These are phyloP conservation scores for Apiotrichum laibachii DNA, from an alignment of 1,284 basidiomycete genomes.

Conservation along the genomic window DNA sequence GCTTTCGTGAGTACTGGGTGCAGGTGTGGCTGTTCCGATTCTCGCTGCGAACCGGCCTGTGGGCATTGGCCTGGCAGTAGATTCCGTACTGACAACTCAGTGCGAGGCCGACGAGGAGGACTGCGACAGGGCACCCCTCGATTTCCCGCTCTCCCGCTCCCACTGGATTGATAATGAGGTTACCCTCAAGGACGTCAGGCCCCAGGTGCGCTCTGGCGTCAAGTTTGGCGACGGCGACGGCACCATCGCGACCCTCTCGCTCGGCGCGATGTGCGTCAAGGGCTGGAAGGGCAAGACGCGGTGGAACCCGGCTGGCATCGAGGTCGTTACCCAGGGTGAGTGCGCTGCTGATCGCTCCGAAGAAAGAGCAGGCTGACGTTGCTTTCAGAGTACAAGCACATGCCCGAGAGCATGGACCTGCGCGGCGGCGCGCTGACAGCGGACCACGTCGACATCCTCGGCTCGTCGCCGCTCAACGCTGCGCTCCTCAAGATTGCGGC, in stretches of 20 bases:
- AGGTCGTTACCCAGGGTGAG: slow-evolving; percentile 76
- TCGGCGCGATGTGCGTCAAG: slow-evolving; percentile 92
- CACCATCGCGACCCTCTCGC: slow-evolving; percentile 82
- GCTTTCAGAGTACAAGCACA: slow-evolving; percentile 71
- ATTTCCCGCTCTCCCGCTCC: slow-evolving; percentile 61
- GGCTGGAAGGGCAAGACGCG: slow-evolving; percentile 80
- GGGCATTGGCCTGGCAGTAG: not conserved
- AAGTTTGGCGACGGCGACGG: slow-evolving; percentile 94
- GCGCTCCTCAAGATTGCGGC: slow-evolving; percentile 73
- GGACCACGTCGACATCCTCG: slow-evolving; percentile 92
- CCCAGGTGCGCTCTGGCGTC: slow-evolving; percentile 75
- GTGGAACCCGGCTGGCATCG: slow-evolving; percentile 92
- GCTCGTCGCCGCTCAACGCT: slow-evolving; percentile 80
- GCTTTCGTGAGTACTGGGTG: slow-evolving; percentile 31
- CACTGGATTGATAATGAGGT: slow-evolving; percentile 83
- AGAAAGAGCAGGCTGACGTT: slow-evolving; percentile 3
- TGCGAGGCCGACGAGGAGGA: slow-evolving; percentile 53
- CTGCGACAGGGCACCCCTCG: slow-evolving; percentile 57
- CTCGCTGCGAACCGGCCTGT: too few relatives aligned
- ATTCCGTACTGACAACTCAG: slow-evolving; percentile 12
- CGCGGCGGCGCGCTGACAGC: slow-evolving; percentile 85
- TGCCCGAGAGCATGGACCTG: slow-evolving; percentile 68
- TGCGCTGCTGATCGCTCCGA: slow-evolving; percentile 51
- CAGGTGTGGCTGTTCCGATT: too few relatives aligned
- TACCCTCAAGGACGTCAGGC: slow-evolving; percentile 62